phyloP scores from a whole-genome alignment of 2,329 filamentous ascomycete species.

The Aspergillus arachidicola region DNA sequence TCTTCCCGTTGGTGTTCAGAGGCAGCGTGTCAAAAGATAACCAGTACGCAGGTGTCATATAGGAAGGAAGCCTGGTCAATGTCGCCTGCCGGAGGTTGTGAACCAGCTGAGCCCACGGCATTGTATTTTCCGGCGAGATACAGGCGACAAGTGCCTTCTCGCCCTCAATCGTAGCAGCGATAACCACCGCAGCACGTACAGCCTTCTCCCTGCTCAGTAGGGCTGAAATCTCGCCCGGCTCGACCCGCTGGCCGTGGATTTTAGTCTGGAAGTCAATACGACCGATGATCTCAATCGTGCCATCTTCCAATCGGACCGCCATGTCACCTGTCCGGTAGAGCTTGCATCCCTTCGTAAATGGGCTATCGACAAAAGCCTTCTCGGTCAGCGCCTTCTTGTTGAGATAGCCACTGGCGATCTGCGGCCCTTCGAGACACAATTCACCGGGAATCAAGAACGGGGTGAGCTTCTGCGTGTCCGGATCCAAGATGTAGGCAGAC shows the following conservation, averaged over 20 bases:
- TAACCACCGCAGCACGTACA: conserved; percentile 4
- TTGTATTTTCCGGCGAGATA: not conserved
- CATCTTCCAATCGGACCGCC: conserved; percentile 16
- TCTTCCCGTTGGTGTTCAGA: conserved; percentile 14
- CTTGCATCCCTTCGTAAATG: conserved; percentile 8
- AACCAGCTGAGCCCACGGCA: conserved; percentile 7
- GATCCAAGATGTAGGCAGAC: conserved; percentile 14
- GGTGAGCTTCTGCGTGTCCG: conserved; percentile 11
- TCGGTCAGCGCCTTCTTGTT: conserved; percentile 10
- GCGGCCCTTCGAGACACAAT: conserved; percentile 14
- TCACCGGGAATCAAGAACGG: conserved; percentile 19
- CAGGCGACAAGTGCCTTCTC: conserved; percentile 12
- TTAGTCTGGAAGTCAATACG: conserved; percentile 65
- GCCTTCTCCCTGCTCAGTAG: conserved; percentile 3
- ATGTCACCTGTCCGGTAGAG: conserved; percentile 27
- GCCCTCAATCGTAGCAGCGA: conserved; percentile 10
- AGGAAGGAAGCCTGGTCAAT: conserved; percentile 7
- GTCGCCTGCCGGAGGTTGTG: not conserved
- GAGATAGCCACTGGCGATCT: conserved; percentile 16
- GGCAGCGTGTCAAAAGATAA: conserved; percentile 8
- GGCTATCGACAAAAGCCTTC: conserved; percentile 14
- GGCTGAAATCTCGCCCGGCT: conserved; percentile 45
- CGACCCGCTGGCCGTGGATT: conserved; percentile 62
- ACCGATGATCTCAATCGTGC: conserved; percentile 42
- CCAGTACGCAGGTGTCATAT: conserved; percentile 16